phyloP scores from a whole-genome alignment of 2,329 filamentous ascomycete genomes.

The Colletotrichum phormii region DNA sequence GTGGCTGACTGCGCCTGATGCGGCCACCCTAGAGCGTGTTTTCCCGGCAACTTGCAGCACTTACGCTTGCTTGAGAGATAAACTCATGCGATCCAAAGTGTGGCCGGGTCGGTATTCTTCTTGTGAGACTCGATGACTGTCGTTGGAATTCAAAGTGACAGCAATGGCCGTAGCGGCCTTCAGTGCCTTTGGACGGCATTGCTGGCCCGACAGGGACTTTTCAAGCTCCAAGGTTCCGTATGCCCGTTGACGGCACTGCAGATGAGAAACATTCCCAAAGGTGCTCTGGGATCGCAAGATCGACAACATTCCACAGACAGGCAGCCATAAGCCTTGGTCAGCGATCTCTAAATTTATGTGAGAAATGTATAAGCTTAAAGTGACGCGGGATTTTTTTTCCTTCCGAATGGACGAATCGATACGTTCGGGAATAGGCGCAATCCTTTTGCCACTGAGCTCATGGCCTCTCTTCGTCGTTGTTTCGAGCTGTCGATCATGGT shows the following conservation, averaged over 20 bases:
- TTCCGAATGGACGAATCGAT: background rate
- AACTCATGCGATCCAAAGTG: background rate
- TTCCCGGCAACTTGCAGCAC: background rate
- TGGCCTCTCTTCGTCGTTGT: background rate
- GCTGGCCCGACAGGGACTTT: background rate
- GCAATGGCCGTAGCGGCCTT: background rate
- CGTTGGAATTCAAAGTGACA: background rate
- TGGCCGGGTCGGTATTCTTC: background rate
- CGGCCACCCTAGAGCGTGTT: background rate
- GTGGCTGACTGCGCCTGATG: background rate
- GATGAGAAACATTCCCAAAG: background rate
- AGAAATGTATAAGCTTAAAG: background rate
- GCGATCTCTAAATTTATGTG: conserved; percentile 1
- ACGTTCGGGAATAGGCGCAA: background rate
- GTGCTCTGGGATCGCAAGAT: background rate
- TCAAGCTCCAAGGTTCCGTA: background rate
- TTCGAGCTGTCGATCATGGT: background rate
- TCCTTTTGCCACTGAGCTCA: conserved; percentile 4
- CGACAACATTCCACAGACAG: background rate
- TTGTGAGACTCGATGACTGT: background rate
- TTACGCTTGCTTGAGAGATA: background rate
- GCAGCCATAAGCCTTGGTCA: background rate
- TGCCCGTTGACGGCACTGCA: background rate
- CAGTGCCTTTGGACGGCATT: background rate
- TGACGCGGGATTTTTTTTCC: too few relatives aligned